Base-by-base conservation (phyloP, 2,329 filamentous ascomycete genomes). In the Fusarium sp. region DNA sequence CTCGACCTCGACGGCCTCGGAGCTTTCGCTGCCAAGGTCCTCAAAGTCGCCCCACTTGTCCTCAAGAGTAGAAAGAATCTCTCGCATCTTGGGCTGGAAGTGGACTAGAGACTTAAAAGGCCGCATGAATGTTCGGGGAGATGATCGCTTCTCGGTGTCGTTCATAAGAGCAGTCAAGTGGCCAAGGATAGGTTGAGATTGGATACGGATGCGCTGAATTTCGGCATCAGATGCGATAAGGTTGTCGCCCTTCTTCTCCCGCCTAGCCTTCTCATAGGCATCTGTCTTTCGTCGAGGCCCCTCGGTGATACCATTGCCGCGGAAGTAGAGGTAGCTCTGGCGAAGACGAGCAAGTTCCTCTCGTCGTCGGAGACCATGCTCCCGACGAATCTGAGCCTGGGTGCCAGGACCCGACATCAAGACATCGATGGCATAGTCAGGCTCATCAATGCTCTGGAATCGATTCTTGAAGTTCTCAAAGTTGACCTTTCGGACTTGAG, bases 381-480 rank as follows among this genome's bases (percentile, higher is more conserved):
- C 81, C 6, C 78, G 77, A 7, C 81, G 78, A 62, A 83, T 77
- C 64, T 84, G 79, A 6, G 69, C 75, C 42, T 79, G 76, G 7
- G 80, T 69, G 6, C 77, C 73, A 4, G 76, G 57, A 0, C 78
- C 78, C 8, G 68, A 74, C 72, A 81, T 75, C 7, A 83, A 75
- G 17, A 81, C 80, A 3, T 83, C 81, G 21, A 83, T 75, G 34
- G 79, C 79, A 57, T 81, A 79, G n/a, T 79, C 75, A 24, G 73
- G 77, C 61, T 80, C 73, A 2, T 79, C 73, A 14, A 78, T 45
- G 13, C 73, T 73, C 14, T 79, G 71, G 63, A 79, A 81, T 53
- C 79, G 75, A 63, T 83, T 83, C 71, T 83, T 83, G 74, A 82
- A 83, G 67, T 79, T 76, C 65, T 82, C 80, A 56, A 82, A 83